Conservation (phyloP, 2,329 filamentous ascomycete species). For the Epicoccum nigrum region DNA sequence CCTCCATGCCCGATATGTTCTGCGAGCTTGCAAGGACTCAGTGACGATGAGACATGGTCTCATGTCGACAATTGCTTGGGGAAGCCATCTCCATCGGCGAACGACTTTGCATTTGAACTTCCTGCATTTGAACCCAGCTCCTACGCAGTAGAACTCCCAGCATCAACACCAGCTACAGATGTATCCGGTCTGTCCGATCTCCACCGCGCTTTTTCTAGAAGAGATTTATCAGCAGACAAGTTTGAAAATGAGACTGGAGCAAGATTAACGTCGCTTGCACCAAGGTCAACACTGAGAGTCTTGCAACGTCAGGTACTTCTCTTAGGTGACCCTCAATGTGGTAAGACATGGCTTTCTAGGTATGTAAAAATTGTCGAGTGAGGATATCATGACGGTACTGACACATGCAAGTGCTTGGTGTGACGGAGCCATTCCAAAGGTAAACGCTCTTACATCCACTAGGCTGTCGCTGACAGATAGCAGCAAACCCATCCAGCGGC, state of each 20-base stretch:
- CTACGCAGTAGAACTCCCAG: constrained; percentile 3
- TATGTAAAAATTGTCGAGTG: not conserved
- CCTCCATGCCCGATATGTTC: constrained; percentile 1
- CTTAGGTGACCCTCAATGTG: constrained; percentile 16
- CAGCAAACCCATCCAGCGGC: not conserved
- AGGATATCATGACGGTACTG: not conserved
- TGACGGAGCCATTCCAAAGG: constrained; percentile 1
- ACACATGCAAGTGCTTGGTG: not conserved
- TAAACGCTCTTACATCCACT: not conserved
- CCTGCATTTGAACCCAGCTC: constrained; percentile 1
- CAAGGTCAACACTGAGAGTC: not conserved
- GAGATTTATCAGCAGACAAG: constrained; percentile 4
- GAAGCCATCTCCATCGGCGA: too few relatives aligned
- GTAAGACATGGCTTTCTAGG: constrained; percentile 16
- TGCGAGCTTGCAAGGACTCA: not conserved
- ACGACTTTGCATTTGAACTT: not conserved
- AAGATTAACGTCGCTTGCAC: not conserved
- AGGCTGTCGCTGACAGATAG: not conserved
- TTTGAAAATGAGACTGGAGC: not conserved
- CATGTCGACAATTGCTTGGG: constrained; percentile 6
- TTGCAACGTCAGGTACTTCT: constrained; percentile 15
- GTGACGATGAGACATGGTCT: not conserved
- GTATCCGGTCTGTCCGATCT: not conserved
- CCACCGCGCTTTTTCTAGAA: constrained; percentile 2
- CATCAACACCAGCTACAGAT: not conserved